phyloP scores from a whole-genome alignment of 495 filamentous ascomycete genomes.

The Penicillium psychrofluorescens region DNA sequence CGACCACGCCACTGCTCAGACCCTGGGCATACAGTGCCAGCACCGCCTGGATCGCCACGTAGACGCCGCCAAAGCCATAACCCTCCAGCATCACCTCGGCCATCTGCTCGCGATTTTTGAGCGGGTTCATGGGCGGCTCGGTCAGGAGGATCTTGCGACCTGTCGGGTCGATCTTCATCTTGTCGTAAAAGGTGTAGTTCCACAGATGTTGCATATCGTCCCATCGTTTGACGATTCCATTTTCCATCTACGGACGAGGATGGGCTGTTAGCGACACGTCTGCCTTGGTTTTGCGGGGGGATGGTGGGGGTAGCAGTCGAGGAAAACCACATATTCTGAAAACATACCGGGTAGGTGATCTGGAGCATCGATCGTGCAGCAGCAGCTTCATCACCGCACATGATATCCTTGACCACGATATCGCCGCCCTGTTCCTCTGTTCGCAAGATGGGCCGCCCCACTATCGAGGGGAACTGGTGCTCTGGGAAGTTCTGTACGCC shows the following conservation, averaged over 20 bases:
- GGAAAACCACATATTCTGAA: slow-evolving; percentile 7
- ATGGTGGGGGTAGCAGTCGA: slow-evolving; percentile 15
- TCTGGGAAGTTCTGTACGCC: slow-evolving; percentile 83
- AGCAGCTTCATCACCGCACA: slow-evolving; percentile 98
- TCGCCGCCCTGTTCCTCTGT: slow-evolving; percentile 78
- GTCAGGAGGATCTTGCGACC: slow-evolving; percentile 97
- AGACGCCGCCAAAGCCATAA: slow-evolving; percentile 93
- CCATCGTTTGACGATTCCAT: slow-evolving; percentile 98
- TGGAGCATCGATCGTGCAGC: slow-evolving; percentile 94
- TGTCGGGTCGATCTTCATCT: slow-evolving; percentile 85
- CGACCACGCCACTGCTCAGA: slow-evolving; percentile 91
- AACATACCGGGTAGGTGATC: slow-evolving; percentile 82
- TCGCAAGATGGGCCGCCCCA: slow-evolving; percentile 94
- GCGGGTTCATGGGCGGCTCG: slow-evolving; percentile 95
- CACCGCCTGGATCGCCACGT: slow-evolving; percentile 97
- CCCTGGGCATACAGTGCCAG: slow-evolving; percentile 97
- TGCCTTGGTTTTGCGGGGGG: slow-evolving; percentile 11
- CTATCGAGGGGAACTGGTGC: slow-evolving; percentile 96
- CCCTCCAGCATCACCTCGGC: slow-evolving; percentile 97
- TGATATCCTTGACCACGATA: slow-evolving; percentile 94
- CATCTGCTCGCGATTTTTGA: slow-evolving; percentile 95
- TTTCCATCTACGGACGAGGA: slow-evolving; percentile 70
- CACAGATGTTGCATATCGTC: slow-evolving; percentile 99
- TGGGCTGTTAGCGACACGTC: slow-evolving; percentile 19
- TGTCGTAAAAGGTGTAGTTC: slow-evolving; percentile 97